These are phyloP conservation scores for Mucor irregularis DNA, from an alignment of 371 early-diverging fungal species.

Conservation along the genomic window DNA sequence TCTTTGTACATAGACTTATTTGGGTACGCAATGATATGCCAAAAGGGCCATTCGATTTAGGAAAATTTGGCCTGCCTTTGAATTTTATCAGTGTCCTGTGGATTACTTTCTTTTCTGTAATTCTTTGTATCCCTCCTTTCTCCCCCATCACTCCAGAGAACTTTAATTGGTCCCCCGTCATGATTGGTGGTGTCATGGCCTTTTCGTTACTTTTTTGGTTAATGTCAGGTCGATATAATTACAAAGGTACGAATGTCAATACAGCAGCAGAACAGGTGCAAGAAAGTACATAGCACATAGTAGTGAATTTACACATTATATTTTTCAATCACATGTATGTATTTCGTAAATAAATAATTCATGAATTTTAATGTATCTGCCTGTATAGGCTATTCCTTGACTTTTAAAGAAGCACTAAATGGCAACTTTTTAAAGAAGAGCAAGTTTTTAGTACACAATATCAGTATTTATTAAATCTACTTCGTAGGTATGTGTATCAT, in stretches of 20 bases:
- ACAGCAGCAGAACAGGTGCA: background rate
- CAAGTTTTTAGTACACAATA: too few relatives aligned
- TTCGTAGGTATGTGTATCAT: too few relatives aligned
- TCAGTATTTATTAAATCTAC: too few relatives aligned
- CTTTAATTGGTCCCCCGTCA: constrained; percentile 34
- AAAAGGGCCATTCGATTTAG: constrained; percentile 31
- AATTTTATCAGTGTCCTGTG: constrained; percentile 31
- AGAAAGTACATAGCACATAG: background rate
- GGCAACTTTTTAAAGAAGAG: too few relatives aligned
- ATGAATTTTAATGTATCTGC: too few relatives aligned
- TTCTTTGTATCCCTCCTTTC: constrained; percentile 27
- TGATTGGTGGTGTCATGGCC: constrained; percentile 24
- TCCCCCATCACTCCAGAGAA: constrained; percentile 21
- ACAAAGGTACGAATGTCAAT: background rate
- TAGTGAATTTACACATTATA: too few relatives aligned
- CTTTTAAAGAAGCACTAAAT: too few relatives aligned
- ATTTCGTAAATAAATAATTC: too few relatives aligned
- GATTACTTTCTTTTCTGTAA: constrained; percentile 27
- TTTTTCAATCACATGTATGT: too few relatives aligned
- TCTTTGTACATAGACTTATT: constrained; percentile 29
- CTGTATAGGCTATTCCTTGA: too few relatives aligned
- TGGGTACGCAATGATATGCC: constrained; percentile 28
- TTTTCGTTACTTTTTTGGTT: constrained; percentile 30
- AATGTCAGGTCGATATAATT: constrained; percentile 19
- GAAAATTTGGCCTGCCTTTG: constrained; percentile 21